Evolutionary conservation across 495 filamentous ascomycete species (phyloP), one percentile per base, ranked within the genome.

Genomic region (Neurospora pannonica): DNA sequence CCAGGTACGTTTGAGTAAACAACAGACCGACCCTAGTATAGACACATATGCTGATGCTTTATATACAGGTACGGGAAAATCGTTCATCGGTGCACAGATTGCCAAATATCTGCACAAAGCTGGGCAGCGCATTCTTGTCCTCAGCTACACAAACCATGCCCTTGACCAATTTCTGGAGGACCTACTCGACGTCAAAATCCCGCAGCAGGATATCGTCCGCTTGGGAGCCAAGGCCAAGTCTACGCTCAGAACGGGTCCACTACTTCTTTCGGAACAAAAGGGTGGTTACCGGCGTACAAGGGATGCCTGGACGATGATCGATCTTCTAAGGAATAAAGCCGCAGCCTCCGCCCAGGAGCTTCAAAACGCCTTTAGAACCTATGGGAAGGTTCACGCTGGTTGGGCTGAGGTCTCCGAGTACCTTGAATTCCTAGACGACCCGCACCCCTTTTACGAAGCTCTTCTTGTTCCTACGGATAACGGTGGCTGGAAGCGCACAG

Each of bases 151-250:
- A 0, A 94, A 96, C 76, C 93, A 96, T 81, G 92, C 93, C 0
- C 80, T 94, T 0, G 90, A 94, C 76, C 92, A 95, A 75, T 93
- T 93, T 71, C 79, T 92, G 0, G 90, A 92, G 75, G 90, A 94
- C 73, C 79, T 94, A 0, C 74, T 91, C 3, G 83, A 90, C 28
- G 88, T 89, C 21, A 92, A 1, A 1, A 91, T 96, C 13, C 79
- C 84, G 0, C 1, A 34, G 0, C 38, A 77, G 0, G 21, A 75
- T 0, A 91, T 95, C 70, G 87, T 95, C 0, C 87, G 93, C 5
- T 81, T 97, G 1, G 93, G 93, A 0, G 83, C 85, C 0, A 77
- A 75, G 46, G 74, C 54, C 0, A 93, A 92, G 77, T 90, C 84
- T 17, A 90, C 87, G 0, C 9, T 74, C 0, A 75, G 83, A 70